Conservation (phyloP, 2,329 filamentous ascomycete species). For the Colletotrichum endophyticum region DNA sequence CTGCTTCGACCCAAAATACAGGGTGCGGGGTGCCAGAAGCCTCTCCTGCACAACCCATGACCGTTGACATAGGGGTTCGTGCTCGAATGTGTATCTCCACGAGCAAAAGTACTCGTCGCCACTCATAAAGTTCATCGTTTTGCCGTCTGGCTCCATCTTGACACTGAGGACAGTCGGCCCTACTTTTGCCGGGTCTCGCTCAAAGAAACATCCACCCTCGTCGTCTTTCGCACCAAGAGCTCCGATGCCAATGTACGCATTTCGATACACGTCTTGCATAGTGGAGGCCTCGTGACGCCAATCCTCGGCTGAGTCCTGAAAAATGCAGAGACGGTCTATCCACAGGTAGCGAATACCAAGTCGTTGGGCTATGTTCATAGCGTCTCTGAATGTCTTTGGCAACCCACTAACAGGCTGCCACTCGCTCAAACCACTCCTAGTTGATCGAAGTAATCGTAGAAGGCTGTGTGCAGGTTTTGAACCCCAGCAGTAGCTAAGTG, state of each 20-base stretch:
- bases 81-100: background rate
- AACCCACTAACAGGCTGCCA: background rate
- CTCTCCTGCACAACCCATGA: background rate
- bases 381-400: conserved; percentile 21
- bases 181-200: background rate
- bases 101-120: fast-evolving
- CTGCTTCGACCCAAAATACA: background rate
- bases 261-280: conserved; percentile 23
- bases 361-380: conserved; percentile 1
- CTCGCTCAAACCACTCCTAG: background rate
- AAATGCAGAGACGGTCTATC: conserved; percentile 26
- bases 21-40: background rate
- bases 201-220: background rate
- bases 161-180: background rate
- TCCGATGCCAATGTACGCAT: conserved; percentile 13
- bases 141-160: background rate
- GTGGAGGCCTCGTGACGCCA: conserved; percentile 23
- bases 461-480: background rate
- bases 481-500: background rate
- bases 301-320: conserved; percentile 22
- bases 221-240: conserved; percentile 12
- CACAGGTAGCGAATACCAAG: conserved; percentile 23
- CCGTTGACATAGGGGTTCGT: background rate
- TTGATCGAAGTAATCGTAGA: background rate
- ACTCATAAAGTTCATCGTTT: background rate